phyloP scores from a whole-genome alignment of 768 basidiomycete species.

The Sarcodon sp. region DNA sequence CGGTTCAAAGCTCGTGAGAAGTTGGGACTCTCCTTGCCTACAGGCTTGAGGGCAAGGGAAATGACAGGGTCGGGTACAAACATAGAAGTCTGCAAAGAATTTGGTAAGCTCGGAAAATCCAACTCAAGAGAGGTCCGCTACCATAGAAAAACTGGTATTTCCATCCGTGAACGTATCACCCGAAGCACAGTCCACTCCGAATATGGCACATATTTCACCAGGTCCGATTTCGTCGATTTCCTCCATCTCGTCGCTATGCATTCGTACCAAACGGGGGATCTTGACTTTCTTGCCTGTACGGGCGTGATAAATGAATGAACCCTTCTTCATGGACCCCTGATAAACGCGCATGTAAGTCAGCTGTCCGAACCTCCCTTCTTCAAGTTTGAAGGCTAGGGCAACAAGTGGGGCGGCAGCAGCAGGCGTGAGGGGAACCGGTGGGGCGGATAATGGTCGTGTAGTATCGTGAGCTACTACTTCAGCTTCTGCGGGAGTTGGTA shows the following conservation, averaged over 20 bases:
- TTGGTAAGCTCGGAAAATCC: not conserved
- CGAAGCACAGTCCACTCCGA: slow-evolving; percentile 95
- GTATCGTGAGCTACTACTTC: slow-evolving; percentile 77
- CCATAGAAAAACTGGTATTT: slow-evolving; percentile 86
- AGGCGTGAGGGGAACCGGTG: slow-evolving; percentile 65
- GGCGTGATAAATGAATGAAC: slow-evolving; percentile 78
- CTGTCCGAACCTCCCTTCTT: slow-evolving; percentile 95
- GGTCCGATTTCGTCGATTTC: slow-evolving; percentile 91
- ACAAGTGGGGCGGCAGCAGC: slow-evolving; percentile 83
- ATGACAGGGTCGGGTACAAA: slow-evolving; percentile 98
- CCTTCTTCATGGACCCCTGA: slow-evolving; percentile 85
- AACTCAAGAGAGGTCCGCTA: slow-evolving; percentile 15
- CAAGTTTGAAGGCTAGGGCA: slow-evolving; percentile 94
- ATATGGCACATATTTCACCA: slow-evolving; percentile 98
- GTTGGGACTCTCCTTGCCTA: slow-evolving; percentile 87
- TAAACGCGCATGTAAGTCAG: slow-evolving; percentile 98
- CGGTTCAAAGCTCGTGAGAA: slow-evolving; percentile 94
- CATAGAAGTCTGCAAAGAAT: slow-evolving; percentile 72
- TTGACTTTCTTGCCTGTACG: slow-evolving; percentile 96
- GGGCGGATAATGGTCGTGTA: slow-evolving; percentile 45
- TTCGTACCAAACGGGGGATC: slow-evolving; percentile 87
- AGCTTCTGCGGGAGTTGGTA: slow-evolving; percentile 78
- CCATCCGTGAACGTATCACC: slow-evolving; percentile 98
- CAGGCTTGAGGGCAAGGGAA: slow-evolving; percentile 85
- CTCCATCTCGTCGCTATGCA: slow-evolving; percentile 99